A percentile compares a stretch with the other conserved stretches of the same genome.
phyloP scores from a whole-genome alignment of 495 filamentous ascomycete genomes.

The Penicillium cataractarum region DNA sequence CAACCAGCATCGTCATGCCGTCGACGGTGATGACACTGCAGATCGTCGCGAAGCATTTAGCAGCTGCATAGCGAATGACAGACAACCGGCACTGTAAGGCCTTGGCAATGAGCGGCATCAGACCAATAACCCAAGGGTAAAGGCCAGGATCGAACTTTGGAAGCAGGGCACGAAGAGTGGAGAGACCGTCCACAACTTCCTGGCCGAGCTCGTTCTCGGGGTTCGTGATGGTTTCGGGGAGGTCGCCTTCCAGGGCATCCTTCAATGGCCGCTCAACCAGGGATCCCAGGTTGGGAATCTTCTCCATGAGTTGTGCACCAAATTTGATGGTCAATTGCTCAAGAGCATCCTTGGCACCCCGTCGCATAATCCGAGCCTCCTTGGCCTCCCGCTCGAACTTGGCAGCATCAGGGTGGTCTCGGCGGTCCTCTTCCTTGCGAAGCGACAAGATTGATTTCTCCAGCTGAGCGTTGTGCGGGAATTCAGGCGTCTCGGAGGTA shows the following conservation, averaged over 20 bases:
- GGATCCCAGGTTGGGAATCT: slow-evolving; percentile 75
- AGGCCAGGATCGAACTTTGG: slow-evolving; percentile 78
- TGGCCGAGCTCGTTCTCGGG: slow-evolving; percentile 77
- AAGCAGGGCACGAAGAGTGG: slow-evolving; percentile 85
- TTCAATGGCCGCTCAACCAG: slow-evolving; percentile 82
- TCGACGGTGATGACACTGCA: slow-evolving; percentile 94
- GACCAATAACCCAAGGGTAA: slow-evolving; percentile 72
- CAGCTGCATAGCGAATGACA: slow-evolving; percentile 92
- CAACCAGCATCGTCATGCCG: slow-evolving; percentile 93
- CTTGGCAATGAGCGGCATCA: slow-evolving; percentile 86
- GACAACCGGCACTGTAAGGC: slow-evolving; percentile 84
- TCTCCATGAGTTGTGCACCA: slow-evolving; percentile 71
- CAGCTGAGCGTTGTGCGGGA: slow-evolving; percentile 72
- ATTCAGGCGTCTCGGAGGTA: slow-evolving; percentile 95
- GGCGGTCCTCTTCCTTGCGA: slow-evolving; percentile 93
- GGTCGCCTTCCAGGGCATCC: slow-evolving; percentile 70
- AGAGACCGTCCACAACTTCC: slow-evolving; percentile 90
- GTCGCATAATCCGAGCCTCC: slow-evolving; percentile 82
- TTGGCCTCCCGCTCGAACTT: slow-evolving; percentile 85
- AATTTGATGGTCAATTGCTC: slow-evolving; percentile 84
- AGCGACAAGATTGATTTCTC: slow-evolving; percentile 84
- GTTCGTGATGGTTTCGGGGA: slow-evolving; percentile 70
- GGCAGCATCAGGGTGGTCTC: slow-evolving; percentile 86
- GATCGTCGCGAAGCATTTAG: slow-evolving; percentile 95
- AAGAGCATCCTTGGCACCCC: slow-evolving; percentile 92